A percentile compares a stretch with the other conserved stretches of the same genome.
Evolutionary conservation across 805 yeast species (phyloP).

Genomic region (Suhomyces canberraensis): DNA sequence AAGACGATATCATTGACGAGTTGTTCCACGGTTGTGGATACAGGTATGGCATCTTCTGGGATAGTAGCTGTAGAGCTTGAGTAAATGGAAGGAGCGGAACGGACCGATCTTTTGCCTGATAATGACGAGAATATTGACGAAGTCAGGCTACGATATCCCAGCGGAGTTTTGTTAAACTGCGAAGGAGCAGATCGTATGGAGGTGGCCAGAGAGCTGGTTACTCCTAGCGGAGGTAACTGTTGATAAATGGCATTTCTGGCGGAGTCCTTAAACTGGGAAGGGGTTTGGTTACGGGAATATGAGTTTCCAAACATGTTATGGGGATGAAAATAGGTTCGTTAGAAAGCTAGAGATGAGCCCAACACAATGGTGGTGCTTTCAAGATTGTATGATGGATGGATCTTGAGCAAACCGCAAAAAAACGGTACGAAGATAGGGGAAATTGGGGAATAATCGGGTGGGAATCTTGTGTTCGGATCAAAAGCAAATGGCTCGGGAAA

Average conservation of each 20-base stretch:
- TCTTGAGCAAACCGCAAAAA: too few species aligned
- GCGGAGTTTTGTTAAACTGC: conserved; percentile 19
- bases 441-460: too few species aligned
- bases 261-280: conserved; percentile 38
- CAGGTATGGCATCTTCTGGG: conserved; percentile 43
- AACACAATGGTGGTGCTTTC: too few species aligned
- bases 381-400: too few species aligned
- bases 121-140: conserved; percentile 32
- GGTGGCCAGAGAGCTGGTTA: conserved; percentile 20
- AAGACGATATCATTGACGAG: conserved; percentile 40
- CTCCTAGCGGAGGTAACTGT: conserved; percentile 32
- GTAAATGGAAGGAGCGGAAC: conserved; percentile 44
- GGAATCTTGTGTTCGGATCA: too few species aligned
- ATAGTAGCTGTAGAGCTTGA: conserved; percentile 42
- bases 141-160: conserved; percentile 33
- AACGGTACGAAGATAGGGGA: too few species aligned
- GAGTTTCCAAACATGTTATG: conserved; percentile 30
- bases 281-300: conserved; percentile 26
- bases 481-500: too few species aligned
- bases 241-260: conserved; percentile 45
- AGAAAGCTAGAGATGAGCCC: too few species aligned
- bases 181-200: conserved; percentile 43
- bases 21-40: conserved; percentile 42
- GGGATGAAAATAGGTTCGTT: too few species aligned
- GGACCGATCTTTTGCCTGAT: conserved; percentile 32